Conservation (phyloP, 208 protist genomes). For the Trypanosoma scelopori region DNA sequence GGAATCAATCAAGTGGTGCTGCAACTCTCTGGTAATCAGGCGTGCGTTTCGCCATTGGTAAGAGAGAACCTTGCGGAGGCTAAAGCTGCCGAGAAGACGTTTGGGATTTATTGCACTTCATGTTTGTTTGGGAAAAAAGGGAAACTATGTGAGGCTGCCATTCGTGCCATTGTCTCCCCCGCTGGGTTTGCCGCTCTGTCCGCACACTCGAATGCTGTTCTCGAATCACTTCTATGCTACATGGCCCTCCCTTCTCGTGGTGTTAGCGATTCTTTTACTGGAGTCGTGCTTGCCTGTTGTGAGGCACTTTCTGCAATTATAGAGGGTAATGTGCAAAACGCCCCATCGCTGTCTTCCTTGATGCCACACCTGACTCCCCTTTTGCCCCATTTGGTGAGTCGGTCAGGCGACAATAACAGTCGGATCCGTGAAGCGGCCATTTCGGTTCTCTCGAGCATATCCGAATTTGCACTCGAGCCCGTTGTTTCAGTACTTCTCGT, state of each 20-base stretch:
- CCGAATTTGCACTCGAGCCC: constrained; percentile 49
- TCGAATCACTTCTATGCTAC: constrained; percentile 63
- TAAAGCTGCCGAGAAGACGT: constrained; percentile 44
- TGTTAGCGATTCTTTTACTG: constrained; percentile 61
- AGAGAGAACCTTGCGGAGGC: constrained; percentile 42
- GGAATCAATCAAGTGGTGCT: constrained; percentile 61
- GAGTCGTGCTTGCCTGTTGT: constrained; percentile 69
- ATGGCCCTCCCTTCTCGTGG: constrained; percentile 63
- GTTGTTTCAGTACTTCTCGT: constrained; percentile 51
- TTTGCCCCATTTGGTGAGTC: constrained; percentile 52
- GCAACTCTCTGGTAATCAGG: constrained; percentile 34
- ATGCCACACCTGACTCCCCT: constrained; percentile 29
- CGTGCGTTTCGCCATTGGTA: constrained; percentile 34
- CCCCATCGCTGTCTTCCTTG: constrained; percentile 22
- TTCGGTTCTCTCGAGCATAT: constrained; percentile 46
- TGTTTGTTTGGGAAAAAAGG: constrained; percentile 74
- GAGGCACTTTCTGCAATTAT: constrained; percentile 65
- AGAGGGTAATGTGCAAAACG: constrained; percentile 31
- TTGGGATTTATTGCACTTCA: constrained; percentile 68
- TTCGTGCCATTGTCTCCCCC: constrained; percentile 52
- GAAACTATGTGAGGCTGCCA: constrained; percentile 72
- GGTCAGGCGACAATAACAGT: constrained; percentile 74
- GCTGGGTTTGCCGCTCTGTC: constrained; percentile 49
- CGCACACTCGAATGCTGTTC: constrained; percentile 36
- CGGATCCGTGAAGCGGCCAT: constrained; percentile 69